phyloP scores from a whole-genome alignment of 1,284 basidiomycete species.

The Phlebopus sp. region DNA sequence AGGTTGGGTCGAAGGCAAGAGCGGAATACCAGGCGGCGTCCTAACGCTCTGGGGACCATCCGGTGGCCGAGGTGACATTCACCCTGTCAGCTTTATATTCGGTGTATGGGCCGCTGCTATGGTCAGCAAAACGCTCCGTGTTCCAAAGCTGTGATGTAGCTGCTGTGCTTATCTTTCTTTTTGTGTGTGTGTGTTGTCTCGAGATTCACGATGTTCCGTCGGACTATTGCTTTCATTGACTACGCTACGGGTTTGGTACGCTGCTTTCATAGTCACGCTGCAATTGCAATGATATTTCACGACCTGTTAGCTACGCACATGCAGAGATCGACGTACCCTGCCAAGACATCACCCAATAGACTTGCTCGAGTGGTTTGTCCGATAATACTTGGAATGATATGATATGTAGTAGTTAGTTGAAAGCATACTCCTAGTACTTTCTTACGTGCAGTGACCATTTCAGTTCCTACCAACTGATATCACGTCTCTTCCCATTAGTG shows the following conservation, averaged over 20 bases:
- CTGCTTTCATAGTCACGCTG: too few species aligned
- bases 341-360: too few species aligned
- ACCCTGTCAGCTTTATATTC: constrained; percentile 72
- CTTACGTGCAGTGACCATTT: too few species aligned
- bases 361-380: not conserved
- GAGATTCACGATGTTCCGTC: too few species aligned
- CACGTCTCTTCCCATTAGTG: constrained; percentile 5
- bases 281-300: too few species aligned
- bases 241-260: too few species aligned
- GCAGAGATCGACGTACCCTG: too few species aligned
- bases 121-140: constrained; percentile 90
- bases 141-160: constrained; percentile 67
- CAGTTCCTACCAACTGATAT: too few species aligned
- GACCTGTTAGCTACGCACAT: too few species aligned
- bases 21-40: constrained; percentile 74
- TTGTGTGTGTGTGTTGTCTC: too few species aligned
- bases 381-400: constrained; percentile 8
- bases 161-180: not conserved
- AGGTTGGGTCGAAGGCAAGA: constrained; percentile 79
- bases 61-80: constrained; percentile 78
- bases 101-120: constrained; percentile 87
- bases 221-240: too few species aligned
- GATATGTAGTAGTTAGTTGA: constrained; percentile 17
- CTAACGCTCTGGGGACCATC: constrained; percentile 68
- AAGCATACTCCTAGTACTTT: too few species aligned